A percentile compares a stretch with the other conserved stretches of the same genome.
These are phyloP conservation scores for Trichoderma simmonsii DNA, from an alignment of 2,329 filamentous ascomycete genomes.

Conservation along the genomic window DNA sequence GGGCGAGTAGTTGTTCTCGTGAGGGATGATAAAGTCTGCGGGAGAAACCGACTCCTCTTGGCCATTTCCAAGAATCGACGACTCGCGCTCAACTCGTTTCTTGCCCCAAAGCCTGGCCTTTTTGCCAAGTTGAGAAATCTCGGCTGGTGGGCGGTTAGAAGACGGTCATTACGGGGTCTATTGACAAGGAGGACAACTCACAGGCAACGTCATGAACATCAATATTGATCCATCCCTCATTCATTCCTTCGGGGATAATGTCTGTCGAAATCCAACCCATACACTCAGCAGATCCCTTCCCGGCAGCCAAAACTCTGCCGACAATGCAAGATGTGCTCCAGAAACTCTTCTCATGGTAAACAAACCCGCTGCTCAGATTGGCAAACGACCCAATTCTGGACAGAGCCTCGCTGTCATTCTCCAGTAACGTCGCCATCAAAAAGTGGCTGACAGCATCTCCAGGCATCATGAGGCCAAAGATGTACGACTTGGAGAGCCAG, in stretches of 20 bases:
- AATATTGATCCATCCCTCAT: slow-evolving; percentile 59
- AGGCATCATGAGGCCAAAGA: slow-evolving; percentile 63
- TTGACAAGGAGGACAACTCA: slow-evolving; percentile 31
- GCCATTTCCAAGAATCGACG: slow-evolving; percentile 56
- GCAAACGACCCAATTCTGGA: slow-evolving; percentile 57
- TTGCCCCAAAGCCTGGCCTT: slow-evolving; percentile 63
- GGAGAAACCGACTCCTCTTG: slow-evolving; percentile 54
- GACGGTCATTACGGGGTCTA: background rate
- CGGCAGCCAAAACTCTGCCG: slow-evolving; percentile 61
- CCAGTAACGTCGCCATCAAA: slow-evolving; percentile 63
- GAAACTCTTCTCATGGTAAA: slow-evolving; percentile 62
- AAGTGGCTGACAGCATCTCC: slow-evolving; percentile 62
- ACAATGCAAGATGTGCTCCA: slow-evolving; percentile 67
- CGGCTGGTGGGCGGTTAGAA: slow-evolving; percentile 36
- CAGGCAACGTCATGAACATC: slow-evolving; percentile 52
- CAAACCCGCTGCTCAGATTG: slow-evolving; percentile 62
- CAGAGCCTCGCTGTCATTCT: slow-evolving; percentile 61
- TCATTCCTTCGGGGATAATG: slow-evolving; percentile 49
- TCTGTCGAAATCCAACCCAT: slow-evolving; percentile 68
- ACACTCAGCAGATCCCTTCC: slow-evolving; percentile 59
- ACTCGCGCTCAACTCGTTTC: slow-evolving; percentile 56
- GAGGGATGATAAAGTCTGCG: slow-evolving; percentile 61
- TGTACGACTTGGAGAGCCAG: slow-evolving; percentile 66
- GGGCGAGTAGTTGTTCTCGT: slow-evolving; percentile 51
- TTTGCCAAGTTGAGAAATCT: slow-evolving; percentile 48